A percentile compares a stretch with the other conserved stretches of the same genome.
These are phyloP conservation scores for Ophiosphaerella korrae DNA, from an alignment of 2,329 filamentous ascomycete species.

Conservation along the genomic window DNA sequence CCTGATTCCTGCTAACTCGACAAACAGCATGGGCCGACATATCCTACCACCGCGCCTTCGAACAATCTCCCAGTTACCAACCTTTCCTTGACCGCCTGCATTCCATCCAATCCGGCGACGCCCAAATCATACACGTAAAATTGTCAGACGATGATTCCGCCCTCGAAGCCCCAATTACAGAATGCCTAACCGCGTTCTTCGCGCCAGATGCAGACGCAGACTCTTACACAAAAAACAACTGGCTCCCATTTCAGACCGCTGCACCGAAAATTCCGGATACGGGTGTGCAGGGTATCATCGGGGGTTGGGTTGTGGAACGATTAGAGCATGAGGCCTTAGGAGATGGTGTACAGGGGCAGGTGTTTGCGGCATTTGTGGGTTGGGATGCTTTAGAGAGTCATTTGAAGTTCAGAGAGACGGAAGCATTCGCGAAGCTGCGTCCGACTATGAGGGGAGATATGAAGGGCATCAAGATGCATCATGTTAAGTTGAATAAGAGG, in stretches of 20 bases:
- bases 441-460: slow-evolving; percentile 49
- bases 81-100: slow-evolving; percentile 44
- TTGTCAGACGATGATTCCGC: slow-evolving; percentile 25
- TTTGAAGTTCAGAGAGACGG: slow-evolving; percentile 52
- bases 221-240: slow-evolving; percentile 32
- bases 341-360: slow-evolving; percentile 38
- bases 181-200: slow-evolving; percentile 55
- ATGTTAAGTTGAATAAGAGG: slow-evolving; percentile 30
- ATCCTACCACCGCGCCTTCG: slow-evolving; percentile 50
- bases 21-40: slow-evolving; percentile 52
- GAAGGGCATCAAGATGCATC: slow-evolving; percentile 50
- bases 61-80: slow-evolving; percentile 40
- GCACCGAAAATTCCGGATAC: slow-evolving; percentile 37
- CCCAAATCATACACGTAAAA: slow-evolving; percentile 43
- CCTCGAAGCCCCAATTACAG: slow-evolving; percentile 54
- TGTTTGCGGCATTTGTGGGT: slow-evolving; percentile 54
- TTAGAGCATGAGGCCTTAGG: slow-evolving; percentile 22
- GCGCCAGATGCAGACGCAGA: slow-evolving; percentile 31
- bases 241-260: slow-evolving; percentile 47
- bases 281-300: slow-evolving; percentile 22
- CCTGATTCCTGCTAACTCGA: background rate
- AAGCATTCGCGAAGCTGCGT: slow-evolving; percentile 52
- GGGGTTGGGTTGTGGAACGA: slow-evolving; percentile 45
- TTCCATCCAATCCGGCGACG: slow-evolving; percentile 31
- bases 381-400: slow-evolving; percentile 60